Evolutionary conservation across 192 early-diverging fungal genomes (phyloP).

Genomic region (Gigaspora rosea): DNA sequence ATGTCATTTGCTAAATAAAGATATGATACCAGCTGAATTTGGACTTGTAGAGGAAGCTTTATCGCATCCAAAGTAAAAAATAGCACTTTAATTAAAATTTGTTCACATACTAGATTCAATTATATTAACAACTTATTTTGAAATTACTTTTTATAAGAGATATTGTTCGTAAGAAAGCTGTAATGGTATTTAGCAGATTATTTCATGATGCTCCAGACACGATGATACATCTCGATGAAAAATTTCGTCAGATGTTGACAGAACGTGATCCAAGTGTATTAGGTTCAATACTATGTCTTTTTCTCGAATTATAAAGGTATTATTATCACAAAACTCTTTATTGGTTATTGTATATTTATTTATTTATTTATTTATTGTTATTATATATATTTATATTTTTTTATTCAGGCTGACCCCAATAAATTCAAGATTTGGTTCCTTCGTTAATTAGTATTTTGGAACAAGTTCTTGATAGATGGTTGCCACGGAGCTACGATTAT

Average conservation of each 20-base stretch:
- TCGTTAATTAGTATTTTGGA: constrained; percentile 41
- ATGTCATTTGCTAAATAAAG: constrained; percentile 49
- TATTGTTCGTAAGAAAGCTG: constrained; percentile 52
- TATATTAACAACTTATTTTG: background rate
- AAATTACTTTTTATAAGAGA: constrained; percentile 35
- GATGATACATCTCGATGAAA: constrained; percentile 40
- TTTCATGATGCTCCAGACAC: constrained; percentile 39
- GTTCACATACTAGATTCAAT: background rate
- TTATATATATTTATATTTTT: background rate
- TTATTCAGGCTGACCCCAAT: constrained; percentile 35
- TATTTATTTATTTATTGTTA: no score
- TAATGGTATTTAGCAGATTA: constrained; percentile 46
- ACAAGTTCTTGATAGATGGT: constrained; percentile 50
- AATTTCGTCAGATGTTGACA: constrained; percentile 43
- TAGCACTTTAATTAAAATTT: background rate
- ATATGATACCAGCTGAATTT: constrained; percentile 45
- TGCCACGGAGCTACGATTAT: constrained; percentile 51
- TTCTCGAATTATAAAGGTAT: constrained; percentile 42
- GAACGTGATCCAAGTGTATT: constrained; percentile 52
- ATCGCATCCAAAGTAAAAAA: constrained; percentile 48
- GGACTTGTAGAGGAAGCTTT: constrained; percentile 42
- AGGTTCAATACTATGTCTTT: constrained; percentile 46
- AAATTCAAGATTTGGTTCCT: constrained; percentile 42
- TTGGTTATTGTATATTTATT: no score
- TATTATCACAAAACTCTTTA: no score